Evolutionary conservation across 1,139 yeast genomes (phyloP).

Genomic region (Lodderomyces margitis): DNA sequence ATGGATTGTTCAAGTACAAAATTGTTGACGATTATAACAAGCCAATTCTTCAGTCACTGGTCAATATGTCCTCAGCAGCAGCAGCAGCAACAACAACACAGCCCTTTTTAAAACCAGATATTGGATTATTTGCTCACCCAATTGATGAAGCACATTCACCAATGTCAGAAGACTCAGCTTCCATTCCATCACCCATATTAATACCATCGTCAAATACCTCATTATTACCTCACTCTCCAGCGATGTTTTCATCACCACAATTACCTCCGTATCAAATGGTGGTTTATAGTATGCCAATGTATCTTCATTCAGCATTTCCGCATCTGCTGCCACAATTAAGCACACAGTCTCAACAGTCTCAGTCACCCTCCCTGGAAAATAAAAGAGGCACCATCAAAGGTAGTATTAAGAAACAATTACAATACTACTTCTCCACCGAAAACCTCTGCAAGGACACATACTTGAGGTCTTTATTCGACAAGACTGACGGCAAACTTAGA

Average conservation of each 20-base stretch:
- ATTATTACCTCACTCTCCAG: slow-evolving; percentile 1
- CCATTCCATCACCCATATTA: slow-evolving; percentile 1
- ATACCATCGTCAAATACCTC: slow-evolving; percentile 1
- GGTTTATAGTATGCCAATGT: slow-evolving; percentile 2
- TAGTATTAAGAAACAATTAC: slow-evolving; percentile 19
- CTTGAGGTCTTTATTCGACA: slow-evolving; percentile 21
- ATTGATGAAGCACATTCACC: not conserved
- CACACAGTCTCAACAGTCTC: not conserved
- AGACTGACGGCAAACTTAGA: slow-evolving; percentile 19
- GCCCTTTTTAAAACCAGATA: not conserved
- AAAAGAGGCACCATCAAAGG: slow-evolving; percentile 6
- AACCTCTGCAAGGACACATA: slow-evolving; percentile 26
- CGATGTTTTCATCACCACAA: not conserved
- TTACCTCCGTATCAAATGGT: slow-evolving; percentile 2
- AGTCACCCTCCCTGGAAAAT: not conserved
- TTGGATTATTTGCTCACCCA: not conserved
- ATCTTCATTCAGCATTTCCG: not conserved
- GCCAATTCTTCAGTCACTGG: not conserved
- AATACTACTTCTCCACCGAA: slow-evolving; percentile 26
- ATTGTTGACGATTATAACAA: slow-evolving; percentile 4
- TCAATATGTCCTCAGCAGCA: not conserved
- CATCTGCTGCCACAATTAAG: not conserved
- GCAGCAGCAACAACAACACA: not conserved
- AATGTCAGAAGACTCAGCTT: not conserved
- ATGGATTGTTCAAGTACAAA: slow-evolving; percentile 8